These are phyloP conservation scores for Chlorencoelia australis DNA, from an alignment of 2,329 filamentous ascomycete genomes.

Conservation along the genomic window DNA sequence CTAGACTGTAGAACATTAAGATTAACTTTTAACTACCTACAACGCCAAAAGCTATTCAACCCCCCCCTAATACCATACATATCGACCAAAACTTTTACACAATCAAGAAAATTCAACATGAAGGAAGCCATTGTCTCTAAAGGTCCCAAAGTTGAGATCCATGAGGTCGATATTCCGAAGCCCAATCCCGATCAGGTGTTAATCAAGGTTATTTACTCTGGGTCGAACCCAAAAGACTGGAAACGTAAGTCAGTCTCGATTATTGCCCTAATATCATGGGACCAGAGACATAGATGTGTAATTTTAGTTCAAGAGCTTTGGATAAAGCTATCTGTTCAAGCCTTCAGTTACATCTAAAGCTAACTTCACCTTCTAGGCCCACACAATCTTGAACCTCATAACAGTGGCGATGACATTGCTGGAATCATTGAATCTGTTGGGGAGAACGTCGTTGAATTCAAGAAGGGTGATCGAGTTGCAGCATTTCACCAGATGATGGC, in stretches of 20 bases:
- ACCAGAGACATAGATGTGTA: no score
- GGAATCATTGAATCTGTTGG: conserved; percentile 39
- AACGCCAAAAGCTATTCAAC: no score
- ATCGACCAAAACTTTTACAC: no score
- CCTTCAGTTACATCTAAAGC: no score
- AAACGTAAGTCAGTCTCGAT: conserved; percentile 16
- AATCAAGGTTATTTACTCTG: conserved; percentile 25
- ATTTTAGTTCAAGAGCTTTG: no score
- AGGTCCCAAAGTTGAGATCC: conserved; percentile 20
- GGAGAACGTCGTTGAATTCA: conserved; percentile 34
- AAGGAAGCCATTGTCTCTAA: conserved; percentile 25
- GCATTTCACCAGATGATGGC: conserved; percentile 42
- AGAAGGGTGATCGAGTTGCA: conserved; percentile 37
- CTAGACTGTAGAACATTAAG: no score
- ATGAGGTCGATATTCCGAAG: conserved; percentile 23
- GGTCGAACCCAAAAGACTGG: conserved; percentile 27
- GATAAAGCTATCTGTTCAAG: no score
- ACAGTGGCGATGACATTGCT: conserved; percentile 28
- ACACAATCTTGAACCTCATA: conserved; percentile 9
- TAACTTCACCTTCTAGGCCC: no score
- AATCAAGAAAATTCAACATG: conserved; percentile 17
- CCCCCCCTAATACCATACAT: no score
- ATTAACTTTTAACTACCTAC: no score
- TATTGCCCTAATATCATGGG: no score
- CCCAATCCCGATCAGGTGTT: conserved; percentile 25